A percentile compares a stretch with the other conserved stretches of the same genome.
These are phyloP conservation scores for Karstenula rhodostoma DNA, from an alignment of 2,329 filamentous ascomycete genomes.

Conservation along the genomic window DNA sequence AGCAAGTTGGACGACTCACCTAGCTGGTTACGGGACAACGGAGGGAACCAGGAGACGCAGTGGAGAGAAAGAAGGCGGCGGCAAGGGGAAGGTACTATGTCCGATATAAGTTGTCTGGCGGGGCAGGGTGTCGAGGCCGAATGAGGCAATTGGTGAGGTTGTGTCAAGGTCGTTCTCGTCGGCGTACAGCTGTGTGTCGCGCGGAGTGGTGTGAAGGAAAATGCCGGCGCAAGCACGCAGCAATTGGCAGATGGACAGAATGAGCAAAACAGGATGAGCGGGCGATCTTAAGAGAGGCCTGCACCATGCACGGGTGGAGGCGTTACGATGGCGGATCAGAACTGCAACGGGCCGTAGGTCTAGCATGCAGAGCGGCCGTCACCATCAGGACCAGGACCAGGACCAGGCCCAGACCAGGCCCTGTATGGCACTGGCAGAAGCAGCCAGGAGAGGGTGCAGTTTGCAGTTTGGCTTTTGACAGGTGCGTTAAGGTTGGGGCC, in stretches of 20 bases:
- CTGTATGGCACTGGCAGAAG: conserved; percentile 19
- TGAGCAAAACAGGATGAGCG: conserved; percentile 36
- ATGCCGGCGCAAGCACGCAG: conserved; percentile 43
- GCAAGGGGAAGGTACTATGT: conserved; percentile 12
- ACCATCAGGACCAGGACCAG: conserved; percentile 38
- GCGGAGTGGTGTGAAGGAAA: conserved; percentile 21
- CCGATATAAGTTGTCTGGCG: conserved; percentile 15
- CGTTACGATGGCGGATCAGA: conserved; percentile 38
- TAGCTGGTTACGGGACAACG: conserved; percentile 2
- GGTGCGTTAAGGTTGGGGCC: conserved; percentile 44
- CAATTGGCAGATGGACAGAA: conserved; percentile 36
- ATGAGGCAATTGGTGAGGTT: conserved; percentile 23
- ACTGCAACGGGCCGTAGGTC: conserved; percentile 52
- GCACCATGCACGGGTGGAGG: conserved; percentile 20
- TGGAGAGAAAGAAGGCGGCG: neutral
- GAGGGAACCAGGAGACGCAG: neutral
- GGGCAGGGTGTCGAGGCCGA: conserved; percentile 10
- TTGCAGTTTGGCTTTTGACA: conserved; percentile 45
- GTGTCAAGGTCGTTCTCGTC: conserved; percentile 21
- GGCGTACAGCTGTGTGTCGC: conserved; percentile 32
- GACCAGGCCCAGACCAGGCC: conserved; percentile 34
- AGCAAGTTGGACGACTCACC: conserved; percentile 14
- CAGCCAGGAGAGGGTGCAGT: conserved; percentile 35
- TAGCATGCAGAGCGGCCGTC: conserved; percentile 42
- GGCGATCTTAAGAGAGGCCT: conserved; percentile 32